These are phyloP conservation scores for Calocybe gangraenosa DNA, from an alignment of 768 basidiomycete species.

Conservation along the genomic window DNA sequence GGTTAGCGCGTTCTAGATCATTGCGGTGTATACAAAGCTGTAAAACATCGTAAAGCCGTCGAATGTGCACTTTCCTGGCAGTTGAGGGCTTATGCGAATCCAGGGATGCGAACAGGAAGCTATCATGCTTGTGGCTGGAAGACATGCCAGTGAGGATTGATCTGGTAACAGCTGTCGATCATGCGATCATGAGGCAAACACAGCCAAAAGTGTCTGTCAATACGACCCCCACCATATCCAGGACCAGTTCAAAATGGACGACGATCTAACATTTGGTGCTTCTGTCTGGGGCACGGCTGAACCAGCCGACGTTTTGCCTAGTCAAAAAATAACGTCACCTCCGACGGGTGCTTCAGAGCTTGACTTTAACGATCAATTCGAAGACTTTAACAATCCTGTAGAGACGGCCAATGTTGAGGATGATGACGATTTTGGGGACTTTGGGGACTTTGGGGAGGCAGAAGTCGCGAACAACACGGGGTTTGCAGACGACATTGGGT, in stretches of 20 bases:
- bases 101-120: slow-evolving; percentile 63
- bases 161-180: neutral
- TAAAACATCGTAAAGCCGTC: slow-evolving; percentile 70
- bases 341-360: slow-evolving; percentile 22
- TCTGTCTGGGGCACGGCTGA: slow-evolving; percentile 67
- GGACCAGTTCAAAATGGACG: slow-evolving; percentile 46
- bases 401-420: slow-evolving; percentile 41
- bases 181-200: slow-evolving; percentile 21
- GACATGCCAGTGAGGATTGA: neutral
- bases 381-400: slow-evolving; percentile 54
- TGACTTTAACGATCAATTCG: slow-evolving; percentile 33
- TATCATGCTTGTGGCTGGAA: slow-evolving; percentile 20
- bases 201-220: slow-evolving; percentile 22
- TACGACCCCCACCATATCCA: slow-evolving; percentile 12
- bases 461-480: slow-evolving; percentile 24
- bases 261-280: slow-evolving; percentile 67
- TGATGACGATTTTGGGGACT: slow-evolving; percentile 84
- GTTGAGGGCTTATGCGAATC: slow-evolving; percentile 44
- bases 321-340: slow-evolving; percentile 22
- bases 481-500: slow-evolving; percentile 32
- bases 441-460: slow-evolving; percentile 82
- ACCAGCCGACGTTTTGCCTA: slow-evolving; percentile 23
- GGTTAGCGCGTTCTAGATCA: slow-evolving; percentile 58
- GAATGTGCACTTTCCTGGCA: slow-evolving; percentile 66
- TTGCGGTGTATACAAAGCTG: slow-evolving; percentile 65